A percentile compares a stretch with the other conserved stretches of the same genome.
Conservation (phyloP, 2,329 filamentous ascomycete genomes). For the Trichoderma sp. region DNA sequence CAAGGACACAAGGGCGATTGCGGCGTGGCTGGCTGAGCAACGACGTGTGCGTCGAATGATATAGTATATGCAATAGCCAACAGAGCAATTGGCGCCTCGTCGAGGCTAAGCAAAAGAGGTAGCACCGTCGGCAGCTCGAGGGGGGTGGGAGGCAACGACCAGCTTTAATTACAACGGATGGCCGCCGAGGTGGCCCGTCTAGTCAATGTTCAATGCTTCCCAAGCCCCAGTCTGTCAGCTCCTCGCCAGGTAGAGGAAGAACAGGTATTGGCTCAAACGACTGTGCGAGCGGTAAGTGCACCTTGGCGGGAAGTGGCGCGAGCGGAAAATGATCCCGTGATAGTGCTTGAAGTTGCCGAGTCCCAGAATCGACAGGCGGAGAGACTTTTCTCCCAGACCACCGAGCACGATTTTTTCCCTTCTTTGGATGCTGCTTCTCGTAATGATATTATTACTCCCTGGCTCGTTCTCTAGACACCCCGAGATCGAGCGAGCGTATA, state of each 20-base stretch:
- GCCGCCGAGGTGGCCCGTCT: conserved; percentile 8
- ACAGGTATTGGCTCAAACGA: conserved; percentile 12
- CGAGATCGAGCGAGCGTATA: conserved; percentile 10
- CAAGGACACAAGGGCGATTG: not conserved
- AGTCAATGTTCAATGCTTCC: conserved; percentile 11
- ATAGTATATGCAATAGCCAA: conserved; percentile 8
- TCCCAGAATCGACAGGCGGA: conserved; percentile 22
- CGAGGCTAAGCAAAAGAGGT: not conserved
- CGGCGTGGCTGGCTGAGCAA: not conserved
- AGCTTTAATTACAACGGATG: conserved; percentile 9
- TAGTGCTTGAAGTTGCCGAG: conserved; percentile 11
- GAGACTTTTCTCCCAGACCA: not conserved
- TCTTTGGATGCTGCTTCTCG: not conserved
- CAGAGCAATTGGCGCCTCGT: conserved; percentile 12
- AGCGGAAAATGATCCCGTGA: conserved; percentile 21
- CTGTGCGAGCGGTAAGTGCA: conserved; percentile 16
- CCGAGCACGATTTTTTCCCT: not conserved
- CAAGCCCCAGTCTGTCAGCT: conserved; percentile 15
- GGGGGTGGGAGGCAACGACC: not conserved
- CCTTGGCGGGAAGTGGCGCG: conserved; percentile 24
- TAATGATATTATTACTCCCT: not conserved
- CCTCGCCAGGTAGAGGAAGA: conserved; percentile 12
- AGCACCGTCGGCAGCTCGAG: conserved; percentile 4
- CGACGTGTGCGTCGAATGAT: not conserved
- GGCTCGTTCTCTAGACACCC: not conserved